These are phyloP conservation scores for Aspergillus neotritici DNA, from an alignment of 2,329 filamentous ascomycete genomes.

Conservation along the genomic window DNA sequence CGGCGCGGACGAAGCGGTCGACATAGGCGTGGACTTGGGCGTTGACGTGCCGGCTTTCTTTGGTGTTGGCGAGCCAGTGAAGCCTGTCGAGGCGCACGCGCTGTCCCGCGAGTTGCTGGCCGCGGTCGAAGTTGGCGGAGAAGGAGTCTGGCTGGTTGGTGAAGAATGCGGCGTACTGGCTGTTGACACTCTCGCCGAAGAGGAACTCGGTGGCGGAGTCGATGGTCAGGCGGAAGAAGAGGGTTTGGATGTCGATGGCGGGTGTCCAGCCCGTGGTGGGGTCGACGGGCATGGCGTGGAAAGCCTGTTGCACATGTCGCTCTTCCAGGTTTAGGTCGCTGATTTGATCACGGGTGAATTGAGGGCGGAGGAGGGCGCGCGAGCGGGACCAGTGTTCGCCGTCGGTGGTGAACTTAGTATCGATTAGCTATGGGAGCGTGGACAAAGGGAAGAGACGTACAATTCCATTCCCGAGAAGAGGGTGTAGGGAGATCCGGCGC, in stretches of 20 bases:
- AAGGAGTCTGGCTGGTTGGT: slow-evolving; percentile 40
- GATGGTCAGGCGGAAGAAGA: slow-evolving; percentile 80
- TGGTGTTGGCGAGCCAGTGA: slow-evolving; percentile 18
- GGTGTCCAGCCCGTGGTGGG: slow-evolving; percentile 43
- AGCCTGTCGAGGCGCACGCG: slow-evolving; percentile 18
- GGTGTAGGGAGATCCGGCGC: slow-evolving; percentile 57
- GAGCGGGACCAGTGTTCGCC: slow-evolving; percentile 71
- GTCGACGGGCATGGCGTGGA: slow-evolving; percentile 58
- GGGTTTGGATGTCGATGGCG: slow-evolving; percentile 63
- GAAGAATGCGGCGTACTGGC: slow-evolving; percentile 35
- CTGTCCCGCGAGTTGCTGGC: slow-evolving; percentile 26
- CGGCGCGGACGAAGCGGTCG: slow-evolving; percentile 24
- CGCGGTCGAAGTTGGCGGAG: slow-evolving; percentile 31
- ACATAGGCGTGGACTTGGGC: slow-evolving; percentile 17
- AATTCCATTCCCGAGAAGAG: slow-evolving; percentile 43
- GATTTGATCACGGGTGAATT: slow-evolving; percentile 80
- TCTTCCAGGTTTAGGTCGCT: slow-evolving; percentile 79
- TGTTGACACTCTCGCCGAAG: slow-evolving; percentile 67
- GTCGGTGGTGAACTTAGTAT: slow-evolving; percentile 59
- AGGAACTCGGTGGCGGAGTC: slow-evolving; percentile 85
- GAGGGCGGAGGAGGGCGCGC: slow-evolving; percentile 75
- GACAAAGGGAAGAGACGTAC: slow-evolving; percentile 17
- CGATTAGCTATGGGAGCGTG: background rate
- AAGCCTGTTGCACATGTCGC: slow-evolving; percentile 66
- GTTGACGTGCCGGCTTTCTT: slow-evolving; percentile 11